Percentiles rank a stretch among this genome's conserved stretches.
Conservation (phyloP, 805 yeast species). For the Yamadazyma scolyti region DNA sequence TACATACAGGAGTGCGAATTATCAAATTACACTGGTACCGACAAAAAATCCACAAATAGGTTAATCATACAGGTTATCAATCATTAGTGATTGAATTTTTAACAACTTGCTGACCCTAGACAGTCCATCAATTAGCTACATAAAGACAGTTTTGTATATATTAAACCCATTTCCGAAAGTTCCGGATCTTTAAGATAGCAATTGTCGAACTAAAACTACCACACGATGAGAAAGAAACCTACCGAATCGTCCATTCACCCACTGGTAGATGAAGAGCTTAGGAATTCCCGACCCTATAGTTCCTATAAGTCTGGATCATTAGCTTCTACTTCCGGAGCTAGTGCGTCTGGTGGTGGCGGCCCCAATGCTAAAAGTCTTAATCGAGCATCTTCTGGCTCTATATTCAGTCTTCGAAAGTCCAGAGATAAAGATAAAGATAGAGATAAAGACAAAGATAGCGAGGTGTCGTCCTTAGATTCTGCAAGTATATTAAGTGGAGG, state of each 20-base stretch:
- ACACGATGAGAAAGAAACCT: conserved; percentile 21
- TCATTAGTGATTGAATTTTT: too few relatives aligned
- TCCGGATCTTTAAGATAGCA: too few relatives aligned
- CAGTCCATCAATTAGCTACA: too few relatives aligned
- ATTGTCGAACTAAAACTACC: too few relatives aligned
- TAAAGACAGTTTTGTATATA: too few relatives aligned
- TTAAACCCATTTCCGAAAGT: too few relatives aligned
- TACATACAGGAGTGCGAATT: too few relatives aligned
- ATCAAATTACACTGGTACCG: too few relatives aligned
- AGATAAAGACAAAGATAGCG: conserved; percentile 21
- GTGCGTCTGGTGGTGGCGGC: conserved; percentile 1
- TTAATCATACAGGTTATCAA: too few relatives aligned
- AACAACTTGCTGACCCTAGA: too few relatives aligned
- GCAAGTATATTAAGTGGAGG: conserved; percentile 19
- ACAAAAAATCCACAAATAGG: too few relatives aligned
- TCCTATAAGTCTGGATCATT: conserved; percentile 11
- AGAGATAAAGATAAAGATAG: conserved; percentile 11
- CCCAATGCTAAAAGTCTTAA: conserved; percentile 5
- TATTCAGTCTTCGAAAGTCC: conserved; percentile 33
- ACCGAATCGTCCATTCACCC: conserved; percentile 17
- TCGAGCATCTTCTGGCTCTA: conserved; percentile 31
- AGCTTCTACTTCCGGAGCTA: conserved; percentile 4
- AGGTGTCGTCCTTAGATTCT: conserved; percentile 29
- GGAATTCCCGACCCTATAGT: conserved; percentile 25
- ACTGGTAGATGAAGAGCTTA: conserved; percentile 22